Evolutionary conservation across 164 flowering plant species (phyloP).

Genomic region (Chimonanthus salicifolius): DNA sequence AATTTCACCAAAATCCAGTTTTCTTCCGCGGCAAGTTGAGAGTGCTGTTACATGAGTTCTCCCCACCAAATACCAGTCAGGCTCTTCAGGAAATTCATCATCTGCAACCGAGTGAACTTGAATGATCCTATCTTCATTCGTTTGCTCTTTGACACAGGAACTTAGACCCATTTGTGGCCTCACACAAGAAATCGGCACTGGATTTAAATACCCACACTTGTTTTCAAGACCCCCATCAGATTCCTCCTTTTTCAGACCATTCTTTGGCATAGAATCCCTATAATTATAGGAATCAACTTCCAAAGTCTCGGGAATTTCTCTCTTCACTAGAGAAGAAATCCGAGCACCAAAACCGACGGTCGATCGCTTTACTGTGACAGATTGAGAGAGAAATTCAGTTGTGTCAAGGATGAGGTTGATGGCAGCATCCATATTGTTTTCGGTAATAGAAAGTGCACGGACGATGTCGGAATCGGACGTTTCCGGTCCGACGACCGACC

Average conservation of each 20-base stretch:
- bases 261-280: not conserved
- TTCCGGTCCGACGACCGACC: conserved; percentile 16
- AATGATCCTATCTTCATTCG: conserved; percentile 3
- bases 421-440: conserved; percentile 18
- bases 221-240: conserved; percentile 2
- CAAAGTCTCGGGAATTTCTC: not conserved
- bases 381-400: conserved; percentile 5
- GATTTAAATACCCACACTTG: not conserved
- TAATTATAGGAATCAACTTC: not conserved
- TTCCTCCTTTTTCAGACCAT: conserved; percentile 7
- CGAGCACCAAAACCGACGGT: conserved; percentile 37
- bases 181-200: conserved; percentile 5
- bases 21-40: conserved; percentile 58
- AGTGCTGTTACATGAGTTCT: conserved; percentile 38
- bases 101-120: conserved; percentile 32
- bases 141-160: not conserved
- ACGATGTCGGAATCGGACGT: conserved; percentile 17
- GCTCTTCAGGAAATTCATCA: conserved; percentile 61
- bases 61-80: conserved; percentile 70
- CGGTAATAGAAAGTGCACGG: conserved; percentile 14
- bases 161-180: not conserved
- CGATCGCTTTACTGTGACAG: conserved; percentile 21
- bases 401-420: conserved; percentile 14
- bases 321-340: conserved; percentile 9
- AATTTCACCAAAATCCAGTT: conserved; percentile 56